Percentiles rank a stretch among this genome's conserved stretches.
phyloP scores from a whole-genome alignment of 192 early-diverging fungal genomes.

The Irineochytrium annulatum region DNA sequence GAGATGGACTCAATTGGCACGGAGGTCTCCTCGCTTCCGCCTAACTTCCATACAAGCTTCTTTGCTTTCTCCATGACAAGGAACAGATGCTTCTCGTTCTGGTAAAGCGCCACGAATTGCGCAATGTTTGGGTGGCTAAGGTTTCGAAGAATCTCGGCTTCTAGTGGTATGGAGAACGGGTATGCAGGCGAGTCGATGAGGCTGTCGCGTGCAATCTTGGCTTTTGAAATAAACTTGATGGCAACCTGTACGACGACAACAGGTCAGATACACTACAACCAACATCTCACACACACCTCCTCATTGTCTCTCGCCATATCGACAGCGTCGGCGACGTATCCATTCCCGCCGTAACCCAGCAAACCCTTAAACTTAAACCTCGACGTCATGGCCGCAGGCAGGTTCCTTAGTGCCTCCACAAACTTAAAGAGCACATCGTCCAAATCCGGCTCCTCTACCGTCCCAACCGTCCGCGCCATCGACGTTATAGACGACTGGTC shows the following conservation, averaged over 20 bases:
- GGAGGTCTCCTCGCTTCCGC: too few relatives aligned
- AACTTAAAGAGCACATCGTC: constrained; percentile 28
- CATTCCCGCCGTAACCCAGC: constrained; percentile 33
- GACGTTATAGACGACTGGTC: constrained; percentile 2
- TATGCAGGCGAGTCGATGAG: constrained; percentile 9
- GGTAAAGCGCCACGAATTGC: constrained; percentile 12
- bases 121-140: constrained; percentile 24
- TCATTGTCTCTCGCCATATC: constrained; percentile 11
- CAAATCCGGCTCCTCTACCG: constrained; percentile 7
- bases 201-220: constrained; percentile 1
- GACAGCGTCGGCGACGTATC: constrained; percentile 26
- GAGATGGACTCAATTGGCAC: too few relatives aligned
- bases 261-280: neutral
- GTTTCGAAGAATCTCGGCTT: constrained; percentile 20
- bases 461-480: neutral
- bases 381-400: constrained; percentile 17
- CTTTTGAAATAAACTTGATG: constrained; percentile 21
- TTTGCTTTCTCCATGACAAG: constrained; percentile 23
- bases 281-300: neutral
- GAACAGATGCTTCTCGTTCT: constrained; percentile 12
- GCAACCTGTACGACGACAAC: constrained; percentile 12
- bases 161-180: constrained; percentile 11
- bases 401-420: constrained; percentile 9
- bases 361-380: constrained; percentile 26
- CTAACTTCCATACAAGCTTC: neutral